Evolutionary conservation across 78 protist species (phyloP).

Genomic region (Planoprotostelium fungivorum): DNA sequence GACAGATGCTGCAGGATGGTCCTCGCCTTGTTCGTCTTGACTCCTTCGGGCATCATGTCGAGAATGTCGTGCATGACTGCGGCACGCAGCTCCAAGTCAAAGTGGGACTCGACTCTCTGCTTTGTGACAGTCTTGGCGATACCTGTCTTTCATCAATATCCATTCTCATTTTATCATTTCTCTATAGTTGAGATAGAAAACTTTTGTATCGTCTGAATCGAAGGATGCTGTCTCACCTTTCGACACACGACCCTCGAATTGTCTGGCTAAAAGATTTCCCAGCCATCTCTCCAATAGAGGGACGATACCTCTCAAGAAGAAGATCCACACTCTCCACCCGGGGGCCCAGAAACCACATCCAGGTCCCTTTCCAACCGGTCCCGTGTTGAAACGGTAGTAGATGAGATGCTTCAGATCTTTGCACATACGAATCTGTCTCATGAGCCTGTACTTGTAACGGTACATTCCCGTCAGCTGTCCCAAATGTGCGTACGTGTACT

Average conservation of each 20-base stretch:
- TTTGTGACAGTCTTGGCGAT: conserved; percentile 96
- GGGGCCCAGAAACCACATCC: conserved; percentile 99
- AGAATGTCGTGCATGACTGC: conserved; percentile 97
- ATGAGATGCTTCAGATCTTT: conserved; percentile 97
- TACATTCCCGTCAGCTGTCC: conserved; percentile 99
- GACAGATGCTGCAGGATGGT: conserved; percentile 92
- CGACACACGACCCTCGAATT: conserved; percentile 97
- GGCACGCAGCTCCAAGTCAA: conserved; percentile 97
- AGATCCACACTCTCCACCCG: conserved; percentile 99
- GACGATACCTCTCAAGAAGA: conserved; percentile 98
- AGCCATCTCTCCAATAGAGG: conserved; percentile 99
- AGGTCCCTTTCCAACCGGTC: conserved; percentile 98
- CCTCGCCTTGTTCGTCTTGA: conserved; percentile 89
- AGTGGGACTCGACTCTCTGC: conserved; percentile 99
- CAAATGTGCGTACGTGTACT: conserved; percentile 96
- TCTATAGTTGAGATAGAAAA: no score
- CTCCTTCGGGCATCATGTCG: conserved; percentile 99
- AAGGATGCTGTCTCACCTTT: conserved; percentile 59
- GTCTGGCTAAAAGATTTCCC: conserved; percentile 98
- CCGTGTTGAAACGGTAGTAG: conserved; percentile 98
- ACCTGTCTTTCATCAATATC: not conserved
- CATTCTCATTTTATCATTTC: no score
- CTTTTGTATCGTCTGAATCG: not conserved
- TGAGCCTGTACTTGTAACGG: conserved; percentile 99
- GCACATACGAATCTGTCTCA: conserved; percentile 97